Evolutionary conservation across 192 early-diverging fungal genomes (phyloP), one percentile per base, ranked within the genome.

Genomic region (Rhizophagus prolifer): DNA sequence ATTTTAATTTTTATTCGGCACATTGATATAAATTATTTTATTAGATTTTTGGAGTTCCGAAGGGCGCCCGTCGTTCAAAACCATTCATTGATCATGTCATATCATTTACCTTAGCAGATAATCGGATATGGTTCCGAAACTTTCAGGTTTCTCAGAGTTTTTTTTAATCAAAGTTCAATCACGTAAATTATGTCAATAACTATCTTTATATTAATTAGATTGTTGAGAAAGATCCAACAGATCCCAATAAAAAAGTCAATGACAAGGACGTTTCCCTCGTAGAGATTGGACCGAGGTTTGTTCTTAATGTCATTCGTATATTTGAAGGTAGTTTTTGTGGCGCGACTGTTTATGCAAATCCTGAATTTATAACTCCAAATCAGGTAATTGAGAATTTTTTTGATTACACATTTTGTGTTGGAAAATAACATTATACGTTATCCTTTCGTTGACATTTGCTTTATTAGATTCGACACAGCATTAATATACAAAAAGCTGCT

Each of bases 241-340:
- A 70, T 38, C 16, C 34, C 1, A 47, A 60, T 44, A 72, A 28
- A 31, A 59, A 44, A 61, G 9, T 38, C 78, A 85, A 77, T 79
- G 82, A 74, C 68, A 86, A 76, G 3, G 94, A 94, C 70, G 88
- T 94, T 16, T 88, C 93, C 7, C 81, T 99, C 38, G 90, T 96
- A 16, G 97, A 99, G 82, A 97, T 99, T 70, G 97, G 97, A 28
- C 97, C 97, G 25, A 91, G 97, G n/a, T 97, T 98, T 85, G 92
- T 94, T 61, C 85, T 99, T 79, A 94, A 91, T 80, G 86, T 95
- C 5, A 96, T 97, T 82, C 87, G 94, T 66, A 94, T 97, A 80
- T 98, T 99, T 85, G 95, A 95, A 70, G 96, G 97, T 44, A 93
- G 91, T 69, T 99, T 98, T 87, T 89, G 94, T 76, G 97, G 97